Percentiles rank a stretch among this genome's conserved stretches.
Evolutionary conservation across 2,329 filamentous ascomycete genomes (phyloP).

Genomic region (Ceratocystis lukuohia): DNA sequence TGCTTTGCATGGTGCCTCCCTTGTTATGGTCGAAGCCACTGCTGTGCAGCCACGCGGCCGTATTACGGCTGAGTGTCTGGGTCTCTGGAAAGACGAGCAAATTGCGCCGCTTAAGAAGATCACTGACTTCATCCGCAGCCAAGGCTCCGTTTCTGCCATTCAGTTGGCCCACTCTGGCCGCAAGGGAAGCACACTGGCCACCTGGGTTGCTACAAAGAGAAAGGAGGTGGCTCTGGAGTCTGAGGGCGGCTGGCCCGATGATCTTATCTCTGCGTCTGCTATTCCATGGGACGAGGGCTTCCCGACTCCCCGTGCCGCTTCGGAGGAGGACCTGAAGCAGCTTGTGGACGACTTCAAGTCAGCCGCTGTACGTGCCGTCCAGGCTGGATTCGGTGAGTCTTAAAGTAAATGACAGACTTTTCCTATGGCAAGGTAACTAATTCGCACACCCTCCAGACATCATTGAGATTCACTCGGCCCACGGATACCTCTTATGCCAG

Average conservation of each 20-base stretch:
- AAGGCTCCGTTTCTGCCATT: constrained; percentile 62
- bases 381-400: constrained; percentile 43
- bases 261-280: constrained; percentile 39
- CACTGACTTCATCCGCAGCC: constrained; percentile 66
- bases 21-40: constrained; percentile 68
- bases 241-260: constrained; percentile 43
- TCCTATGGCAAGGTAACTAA: no score
- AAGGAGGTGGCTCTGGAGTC: constrained; percentile 39
- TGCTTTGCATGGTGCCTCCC: constrained; percentile 57
- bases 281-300: constrained; percentile 48
- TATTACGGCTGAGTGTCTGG: constrained; percentile 67
- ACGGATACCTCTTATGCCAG: constrained; percentile 53
- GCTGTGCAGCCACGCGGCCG: constrained; percentile 61
- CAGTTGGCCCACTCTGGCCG: constrained; percentile 73
- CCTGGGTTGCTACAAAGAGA: constrained; percentile 46
- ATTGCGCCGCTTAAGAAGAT: constrained; percentile 57
- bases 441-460: constrained; percentile 36
- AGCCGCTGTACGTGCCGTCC: constrained; percentile 45
- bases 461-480: constrained; percentile 54
- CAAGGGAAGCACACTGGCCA: constrained; percentile 47
- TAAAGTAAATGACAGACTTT: no score
- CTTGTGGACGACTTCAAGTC: constrained; percentile 50
- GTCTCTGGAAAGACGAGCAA: constrained; percentile 76
- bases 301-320: constrained; percentile 53
- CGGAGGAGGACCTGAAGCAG: constrained; percentile 50